These are phyloP conservation scores for Thraustochytrium sp. DNA, from an alignment of 352 stramenopile species.

Conservation along the genomic window DNA sequence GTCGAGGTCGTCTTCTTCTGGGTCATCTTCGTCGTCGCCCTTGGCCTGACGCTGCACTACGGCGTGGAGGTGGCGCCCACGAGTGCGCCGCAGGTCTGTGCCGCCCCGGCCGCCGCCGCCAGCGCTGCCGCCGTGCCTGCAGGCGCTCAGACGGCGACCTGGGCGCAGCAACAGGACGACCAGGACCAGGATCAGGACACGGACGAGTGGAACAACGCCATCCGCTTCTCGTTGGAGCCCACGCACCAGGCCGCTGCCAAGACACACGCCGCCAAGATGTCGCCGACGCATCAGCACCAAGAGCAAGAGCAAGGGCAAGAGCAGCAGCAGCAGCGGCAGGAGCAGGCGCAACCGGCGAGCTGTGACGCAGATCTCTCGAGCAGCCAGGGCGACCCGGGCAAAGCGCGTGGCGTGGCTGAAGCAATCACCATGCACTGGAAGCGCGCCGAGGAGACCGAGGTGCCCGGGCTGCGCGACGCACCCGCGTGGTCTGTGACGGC, in stretches of 20 bases:
- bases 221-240: too few relatives aligned
- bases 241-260: too few relatives aligned
- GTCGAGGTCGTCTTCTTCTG: neutral
- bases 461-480: neutral
- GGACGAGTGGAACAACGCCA: neutral
- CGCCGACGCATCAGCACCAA: too few relatives aligned
- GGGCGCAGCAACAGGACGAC: neutral
- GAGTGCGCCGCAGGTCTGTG: neutral
- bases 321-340: too few relatives aligned
- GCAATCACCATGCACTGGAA: neutral
- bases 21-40: neutral
- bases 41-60: neutral
- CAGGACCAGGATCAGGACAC: neutral
- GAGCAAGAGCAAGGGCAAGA: too few relatives aligned
- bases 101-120: neutral
- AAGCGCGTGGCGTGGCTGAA: too few relatives aligned
- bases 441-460: neutral
- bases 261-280: too few relatives aligned
- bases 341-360: too few relatives aligned
- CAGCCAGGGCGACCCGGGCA: too few relatives aligned
- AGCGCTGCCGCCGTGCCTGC: neutral
- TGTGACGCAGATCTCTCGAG: too few relatives aligned
- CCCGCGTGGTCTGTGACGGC: neutral
- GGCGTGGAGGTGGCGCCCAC: neutral
- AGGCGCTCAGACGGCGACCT: neutral